Evolutionary conservation across 768 basidiomycete species (phyloP).

Genomic region (Trametes punicea): DNA sequence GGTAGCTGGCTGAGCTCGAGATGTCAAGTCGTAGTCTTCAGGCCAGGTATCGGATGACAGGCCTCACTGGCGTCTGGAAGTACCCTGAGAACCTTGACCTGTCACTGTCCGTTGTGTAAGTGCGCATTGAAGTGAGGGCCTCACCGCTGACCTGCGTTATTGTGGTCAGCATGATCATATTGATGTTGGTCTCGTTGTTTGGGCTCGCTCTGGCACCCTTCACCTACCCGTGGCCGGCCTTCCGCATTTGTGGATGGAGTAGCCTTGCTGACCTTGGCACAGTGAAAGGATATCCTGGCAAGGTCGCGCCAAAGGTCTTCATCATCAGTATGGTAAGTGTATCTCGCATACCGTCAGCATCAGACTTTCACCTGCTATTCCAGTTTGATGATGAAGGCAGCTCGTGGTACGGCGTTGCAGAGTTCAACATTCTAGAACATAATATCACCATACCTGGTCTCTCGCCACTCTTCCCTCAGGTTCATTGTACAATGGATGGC

Average conservation of each 20-base stretch:
- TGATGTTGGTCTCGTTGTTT: too few species aligned
- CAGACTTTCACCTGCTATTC: not conserved
- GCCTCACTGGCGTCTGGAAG: too few species aligned
- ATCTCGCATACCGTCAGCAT: not conserved
- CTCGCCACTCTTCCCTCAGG: constrained; percentile 37
- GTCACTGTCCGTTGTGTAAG: too few species aligned
- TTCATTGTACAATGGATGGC: constrained; percentile 34
- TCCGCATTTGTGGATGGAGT: not conserved
- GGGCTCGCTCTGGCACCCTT: too few species aligned
- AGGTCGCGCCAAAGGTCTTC: constrained; percentile 2
- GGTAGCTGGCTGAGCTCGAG: too few species aligned
- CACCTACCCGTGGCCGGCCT: not conserved
- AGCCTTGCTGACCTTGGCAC: not conserved
- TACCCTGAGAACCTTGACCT: too few species aligned
- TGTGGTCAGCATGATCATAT: too few species aligned
- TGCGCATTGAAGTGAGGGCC: too few species aligned
- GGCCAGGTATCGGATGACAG: too few species aligned
- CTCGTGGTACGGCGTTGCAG: constrained; percentile 25
- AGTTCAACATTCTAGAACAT: constrained; percentile 32
- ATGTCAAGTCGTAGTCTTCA: too few species aligned
- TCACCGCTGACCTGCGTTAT: too few species aligned
- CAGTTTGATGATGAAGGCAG: constrained; percentile 17
- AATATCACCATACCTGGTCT: constrained; percentile 38
- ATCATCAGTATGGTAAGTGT: not conserved
- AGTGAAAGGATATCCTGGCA: not conserved